Evolutionary conservation across 805 yeast species (phyloP), one percentile per base, ranked within the genome.

Genomic region (Metschnikowia peoriensis): DNA sequence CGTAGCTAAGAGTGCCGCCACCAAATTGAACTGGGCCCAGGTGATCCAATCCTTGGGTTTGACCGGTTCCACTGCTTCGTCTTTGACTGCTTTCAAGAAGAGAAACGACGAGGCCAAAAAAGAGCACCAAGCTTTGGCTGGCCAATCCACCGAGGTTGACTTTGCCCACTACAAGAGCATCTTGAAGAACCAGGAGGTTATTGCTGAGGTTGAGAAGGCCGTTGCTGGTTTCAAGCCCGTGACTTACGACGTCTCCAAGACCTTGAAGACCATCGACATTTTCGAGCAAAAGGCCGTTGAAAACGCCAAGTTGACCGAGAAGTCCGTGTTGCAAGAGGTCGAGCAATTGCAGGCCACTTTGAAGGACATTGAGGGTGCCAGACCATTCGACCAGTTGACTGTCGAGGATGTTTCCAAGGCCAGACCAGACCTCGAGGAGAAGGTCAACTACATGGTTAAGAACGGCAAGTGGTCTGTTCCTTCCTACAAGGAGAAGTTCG

Each of bases 401-500:
- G 92, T 93, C 58, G 97, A 90, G 59, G 99, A 94, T 65, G 88
- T 94, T 62, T 86, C 86, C 67, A 84, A 84, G 80, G 98, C 97
- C 60, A 89, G 94, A 80, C 98, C 99, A 66, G 98, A 94, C 74
- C 86, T 94, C 72, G 97, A 93, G 70, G 92, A 89, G 65, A 94
- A 94, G 88, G 97, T 92, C 64, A 82, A 79, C 67, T 90, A 90
- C 78, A 86, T 93, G 94, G 91, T 94, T 66, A 84, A 86, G 83
- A 86, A 92, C 82, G 97, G 97, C 77, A 88, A 88, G 81, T 92
- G 97, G 96, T 89, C 89, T 69, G 96, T 92, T 64, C 98, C 98
- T 66, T 97, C 97, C 66, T 94, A 94, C 86, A 86, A 88, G 78
- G 98, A 94, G 78, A 94, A 92, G 85, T 94, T 94, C 75, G 98